Conservation (phyloP, 768 basidiomycete genomes). For the Ramaria sp. region DNA sequence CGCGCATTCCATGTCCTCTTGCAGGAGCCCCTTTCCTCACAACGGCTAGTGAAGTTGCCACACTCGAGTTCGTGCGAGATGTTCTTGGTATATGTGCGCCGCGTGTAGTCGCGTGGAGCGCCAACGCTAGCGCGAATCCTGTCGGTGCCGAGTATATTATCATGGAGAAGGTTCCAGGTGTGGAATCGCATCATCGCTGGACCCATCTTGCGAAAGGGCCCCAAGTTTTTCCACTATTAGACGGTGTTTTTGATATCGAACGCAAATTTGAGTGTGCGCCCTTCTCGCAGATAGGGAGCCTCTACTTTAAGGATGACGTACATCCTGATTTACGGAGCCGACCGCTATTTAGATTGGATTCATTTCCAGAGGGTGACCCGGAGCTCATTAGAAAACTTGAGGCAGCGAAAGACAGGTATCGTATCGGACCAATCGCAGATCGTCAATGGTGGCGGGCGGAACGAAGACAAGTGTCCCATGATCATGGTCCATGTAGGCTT, state of each 20-base stretch:
- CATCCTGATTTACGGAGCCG: neutral
- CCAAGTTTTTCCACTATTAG: neutral
- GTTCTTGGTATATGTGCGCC: conserved; percentile 29
- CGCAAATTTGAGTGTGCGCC: neutral
- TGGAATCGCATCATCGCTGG: conserved; percentile 3
- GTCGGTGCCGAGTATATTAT: conserved; percentile 36
- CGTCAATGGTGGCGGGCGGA: neutral
- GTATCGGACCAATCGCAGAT: neutral
- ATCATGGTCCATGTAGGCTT: too few relatives aligned
- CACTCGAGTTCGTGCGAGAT: conserved; percentile 29
- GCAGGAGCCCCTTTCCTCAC: conserved; percentile 27
- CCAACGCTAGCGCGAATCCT: conserved; percentile 20
- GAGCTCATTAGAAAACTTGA: too few relatives aligned
- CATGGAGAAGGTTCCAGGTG: conserved; percentile 25
- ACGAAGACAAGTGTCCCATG: too few relatives aligned
- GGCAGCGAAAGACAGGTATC: neutral
- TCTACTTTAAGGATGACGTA: conserved; percentile 8
- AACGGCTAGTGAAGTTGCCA: conserved; percentile 37
- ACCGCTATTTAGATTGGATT: neutral
- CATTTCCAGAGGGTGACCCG: neutral
- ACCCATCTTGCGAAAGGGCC: conserved; percentile 7
- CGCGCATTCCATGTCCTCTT: conserved; percentile 30
- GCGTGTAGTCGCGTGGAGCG: conserved; percentile 29
- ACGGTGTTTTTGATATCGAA: neutral
- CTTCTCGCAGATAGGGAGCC: conserved; percentile 2